Percentiles rank a stretch among this genome's conserved stretches.
Conservation (phyloP, 495 filamentous ascomycete genomes). For the Copromyces sp. region DNA sequence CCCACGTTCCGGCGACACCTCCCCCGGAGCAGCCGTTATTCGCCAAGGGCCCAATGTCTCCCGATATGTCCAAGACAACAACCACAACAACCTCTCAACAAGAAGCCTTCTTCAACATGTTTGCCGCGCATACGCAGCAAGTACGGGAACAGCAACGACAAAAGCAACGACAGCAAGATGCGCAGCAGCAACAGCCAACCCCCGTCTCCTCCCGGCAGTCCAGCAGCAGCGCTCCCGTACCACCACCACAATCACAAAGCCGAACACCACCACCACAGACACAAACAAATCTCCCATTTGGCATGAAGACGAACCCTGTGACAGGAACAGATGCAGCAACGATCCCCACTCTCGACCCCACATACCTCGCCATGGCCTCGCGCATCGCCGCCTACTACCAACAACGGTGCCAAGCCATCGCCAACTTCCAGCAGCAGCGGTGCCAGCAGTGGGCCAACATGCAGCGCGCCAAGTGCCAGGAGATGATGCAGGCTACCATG, state of each 20-base stretch:
- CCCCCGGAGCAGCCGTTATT: conserved; percentile 23
- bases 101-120: neutral
- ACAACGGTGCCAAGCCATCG: conserved; percentile 25
- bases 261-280: neutral
- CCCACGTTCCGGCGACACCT: conserved; percentile 20
- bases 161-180: neutral
- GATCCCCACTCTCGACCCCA: conserved; percentile 14
- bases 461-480: conserved; percentile 26
- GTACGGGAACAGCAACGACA: neutral
- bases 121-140: neutral
- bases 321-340: neutral
- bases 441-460: conserved; percentile 27
- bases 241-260: neutral
- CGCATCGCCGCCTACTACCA: conserved; percentile 30
- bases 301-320: neutral
- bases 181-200: neutral
- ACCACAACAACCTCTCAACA: neutral
- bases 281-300: neutral
- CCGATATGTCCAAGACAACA: conserved; percentile 2
- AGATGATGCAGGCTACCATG: conserved; percentile 29
- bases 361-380: conserved; percentile 27
- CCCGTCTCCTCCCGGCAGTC: neutral
- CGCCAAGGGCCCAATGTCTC: conserved; percentile 7
- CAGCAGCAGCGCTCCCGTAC: neutral
- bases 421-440: conserved; percentile 26